Conservation (phyloP, 1,139 yeast species). For the Debaryomycetaceae sp. region DNA sequence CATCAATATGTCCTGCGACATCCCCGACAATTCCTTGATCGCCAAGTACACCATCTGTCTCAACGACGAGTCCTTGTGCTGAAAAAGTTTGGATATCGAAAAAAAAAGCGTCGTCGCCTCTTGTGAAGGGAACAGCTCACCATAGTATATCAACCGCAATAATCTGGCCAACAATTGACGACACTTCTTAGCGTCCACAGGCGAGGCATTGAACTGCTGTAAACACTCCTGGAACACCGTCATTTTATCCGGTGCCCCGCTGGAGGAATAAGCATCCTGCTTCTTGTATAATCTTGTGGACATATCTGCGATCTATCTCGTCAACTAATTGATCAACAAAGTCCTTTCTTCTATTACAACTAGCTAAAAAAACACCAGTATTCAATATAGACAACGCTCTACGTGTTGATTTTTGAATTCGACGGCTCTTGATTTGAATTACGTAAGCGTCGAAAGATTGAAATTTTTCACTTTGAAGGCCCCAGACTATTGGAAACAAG, state of each 20-base stretch:
- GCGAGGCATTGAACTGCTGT: slow-evolving; percentile 88
- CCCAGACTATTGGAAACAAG: background rate
- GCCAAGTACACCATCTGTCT: slow-evolving; percentile 94
- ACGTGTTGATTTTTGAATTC: slow-evolving; percentile 6
- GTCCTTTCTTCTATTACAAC: slow-evolving; percentile 1
- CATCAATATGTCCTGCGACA: slow-evolving; percentile 92
- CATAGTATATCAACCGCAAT: slow-evolving; percentile 69
- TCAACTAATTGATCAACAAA: slow-evolving; percentile 3
- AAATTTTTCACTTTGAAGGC: background rate
- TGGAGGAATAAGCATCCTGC: slow-evolving; percentile 65
- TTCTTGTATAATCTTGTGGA: slow-evolving; percentile 81
- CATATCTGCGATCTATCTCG: slow-evolving; percentile 35
- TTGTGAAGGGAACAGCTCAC: slow-evolving; percentile 76
- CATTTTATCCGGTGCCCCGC: slow-evolving; percentile 84
- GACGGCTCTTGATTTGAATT: slow-evolving; percentile 5
- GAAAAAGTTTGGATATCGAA: slow-evolving; percentile 90
- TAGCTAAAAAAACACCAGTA: background rate
- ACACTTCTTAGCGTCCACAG: slow-evolving; percentile 84
- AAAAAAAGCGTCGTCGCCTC: slow-evolving; percentile 94
- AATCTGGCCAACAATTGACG: slow-evolving; percentile 74
- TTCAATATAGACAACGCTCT: background rate
- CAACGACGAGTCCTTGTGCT: slow-evolving; percentile 84
- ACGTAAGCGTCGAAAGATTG: slow-evolving; percentile 1
- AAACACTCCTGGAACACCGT: slow-evolving; percentile 94
- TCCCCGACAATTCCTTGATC: slow-evolving; percentile 80